phyloP scores from a whole-genome alignment of 1,284 basidiomycete genomes.

The Ustilago hordei region DNA sequence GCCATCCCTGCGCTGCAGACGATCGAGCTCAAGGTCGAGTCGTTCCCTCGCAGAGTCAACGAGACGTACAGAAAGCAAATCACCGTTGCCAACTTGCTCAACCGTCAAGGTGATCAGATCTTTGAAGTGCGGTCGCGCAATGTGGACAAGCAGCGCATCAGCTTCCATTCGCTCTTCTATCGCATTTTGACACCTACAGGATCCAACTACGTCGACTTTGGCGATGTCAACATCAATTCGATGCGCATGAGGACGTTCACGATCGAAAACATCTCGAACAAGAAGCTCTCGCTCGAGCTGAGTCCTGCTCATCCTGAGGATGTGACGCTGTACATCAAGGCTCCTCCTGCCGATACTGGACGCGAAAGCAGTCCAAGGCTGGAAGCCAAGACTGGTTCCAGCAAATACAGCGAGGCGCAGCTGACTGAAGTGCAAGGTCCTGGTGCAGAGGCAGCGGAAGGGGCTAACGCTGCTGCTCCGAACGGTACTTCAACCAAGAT shows the following conservation, averaged over 20 bases:
- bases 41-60: constrained; percentile 73
- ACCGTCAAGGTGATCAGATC: constrained; percentile 70
- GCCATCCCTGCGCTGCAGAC: constrained; percentile 72
- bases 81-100: constrained; percentile 70
- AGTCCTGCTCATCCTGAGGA: constrained; percentile 72
- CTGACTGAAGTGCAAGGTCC: constrained; percentile 13
- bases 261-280: constrained; percentile 71
- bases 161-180: constrained; percentile 73
- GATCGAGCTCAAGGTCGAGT: constrained; percentile 72
- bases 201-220: constrained; percentile 73
- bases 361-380: constrained; percentile 28
- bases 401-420: constrained; percentile 34
- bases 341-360: constrained; percentile 15
- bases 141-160: constrained; percentile 72
- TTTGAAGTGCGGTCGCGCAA: constrained; percentile 72
- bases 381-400: constrained; percentile 23
- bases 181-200: constrained; percentile 73
- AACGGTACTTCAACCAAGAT: constrained; percentile 13
- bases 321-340: constrained; percentile 71
- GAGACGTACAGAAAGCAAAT: constrained; percentile 73
- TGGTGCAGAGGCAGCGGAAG: constrained; percentile 18
- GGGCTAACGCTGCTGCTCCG: background rate
- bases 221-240: constrained; percentile 72
- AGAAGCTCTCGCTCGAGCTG: constrained; percentile 71
- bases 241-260: constrained; percentile 71